Base-by-base conservation (phyloP, 495 filamentous ascomycete genomes). In the Lentithecium fluviatile region DNA sequence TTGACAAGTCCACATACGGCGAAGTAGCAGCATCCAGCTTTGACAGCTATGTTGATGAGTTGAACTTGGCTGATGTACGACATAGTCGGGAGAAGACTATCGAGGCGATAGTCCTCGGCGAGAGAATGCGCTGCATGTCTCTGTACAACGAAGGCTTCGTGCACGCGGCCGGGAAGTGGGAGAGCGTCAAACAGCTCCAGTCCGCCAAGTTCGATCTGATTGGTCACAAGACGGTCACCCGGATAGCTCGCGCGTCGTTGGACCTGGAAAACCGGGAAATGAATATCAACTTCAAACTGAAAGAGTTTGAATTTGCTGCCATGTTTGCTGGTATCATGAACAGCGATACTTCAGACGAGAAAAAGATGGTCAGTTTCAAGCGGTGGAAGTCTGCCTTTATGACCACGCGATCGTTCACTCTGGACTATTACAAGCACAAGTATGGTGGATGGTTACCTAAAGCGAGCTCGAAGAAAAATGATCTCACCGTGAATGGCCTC, bases 401-500 rank as follows among this genome's bases (percentile, higher is more conserved):
- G 45, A 79, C 83, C 24, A 88, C 91, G 79, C 82, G 90, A 36
- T 86, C 83, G 55, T 87, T 88, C 61, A 80, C 88, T 15, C 77
- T 96, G 49, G 76, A 78, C 49, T 88, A 90, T 74, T 95, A 94
- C 73, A 91, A 91, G 68, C 74, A 84, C 47, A 81, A 83, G 50
- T 95, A 95, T 69, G 95, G 95, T 38, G 85, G 87, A 51, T 98
- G 94, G 94, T 92, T 95, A 19, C 94, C 95, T 36, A 94, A 92
- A 71, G 91, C 90, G 0, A 83, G 79, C 50, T 91, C 85, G 38
- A 97, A 96, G 78, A 96, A 96, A 79, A 96, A 96, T 68, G 80
- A 86, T 11, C 94, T 95, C 46, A 87, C 88, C 17, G 90, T 90
- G 64, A 83, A 75, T 60, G 94, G 94, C 4, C 79, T 98, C 38